Base-by-base conservation (phyloP, 1,284 basidiomycete species). In the Ceratobasidium sp. region DNA sequence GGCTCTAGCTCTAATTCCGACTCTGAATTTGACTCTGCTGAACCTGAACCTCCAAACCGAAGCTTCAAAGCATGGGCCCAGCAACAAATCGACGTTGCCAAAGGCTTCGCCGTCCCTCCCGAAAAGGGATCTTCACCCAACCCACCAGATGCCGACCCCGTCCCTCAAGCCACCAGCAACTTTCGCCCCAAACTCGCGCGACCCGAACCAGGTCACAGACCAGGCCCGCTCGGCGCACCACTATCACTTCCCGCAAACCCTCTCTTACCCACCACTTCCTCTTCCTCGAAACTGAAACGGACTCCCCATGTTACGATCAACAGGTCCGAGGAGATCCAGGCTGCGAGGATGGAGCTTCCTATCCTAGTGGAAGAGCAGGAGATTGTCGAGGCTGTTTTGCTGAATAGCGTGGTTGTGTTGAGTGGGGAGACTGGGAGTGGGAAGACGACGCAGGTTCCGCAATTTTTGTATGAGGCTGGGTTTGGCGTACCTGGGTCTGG, bases 371-470 rank as follows among this genome's bases (percentile, higher is more conserved):
- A 99, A 83, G 98, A 99, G 82, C 96, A 99, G 82, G 88, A 90
- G 3, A 96, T 99, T 74, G 93, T 99, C 88, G 96, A 98, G 82
- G 90, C 95, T 1, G 91, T 99, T 68, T 84, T 96, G 76, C 86
- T 98, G 73, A 91, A 99, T 82, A 90, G 93, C 3, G 90, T 93
- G 13, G 89, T 91, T 19, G 88, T 93, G 67, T 88, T 94, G 61
- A 93, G 91, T 80, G 92, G 92, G 83, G 92, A 93, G 83, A 99
- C 98, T 6, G 98, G 98, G 77, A 97, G 95, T 81, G 98, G 98
- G 68, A 99, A 99, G 85, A 99, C 98, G 0, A 99, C 98, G 0
- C 98, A 99, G 83, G 91, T 99, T 0, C 98, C 98, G 2, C 98
- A 99, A 82, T 93, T 94, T 84, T 83, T 94, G 13, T 93, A 94